Evolutionary conservation across 768 basidiomycete genomes (phyloP).

Genomic region (Tulasnella sp.): DNA sequence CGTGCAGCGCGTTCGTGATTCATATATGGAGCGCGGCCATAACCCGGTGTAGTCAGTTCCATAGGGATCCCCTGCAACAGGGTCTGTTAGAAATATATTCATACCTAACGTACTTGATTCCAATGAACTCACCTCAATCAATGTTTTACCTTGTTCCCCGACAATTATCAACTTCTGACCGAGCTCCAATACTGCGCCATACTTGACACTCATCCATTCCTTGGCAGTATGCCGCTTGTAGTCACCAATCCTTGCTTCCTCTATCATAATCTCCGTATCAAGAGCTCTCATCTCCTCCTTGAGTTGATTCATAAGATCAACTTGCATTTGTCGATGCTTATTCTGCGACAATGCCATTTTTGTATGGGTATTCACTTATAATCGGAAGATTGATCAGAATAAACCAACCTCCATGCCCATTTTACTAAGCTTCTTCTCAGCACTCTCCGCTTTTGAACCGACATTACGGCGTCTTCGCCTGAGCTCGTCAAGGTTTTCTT

Average conservation of each 20-base stretch:
- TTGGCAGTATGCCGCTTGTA: constrained; percentile 63
- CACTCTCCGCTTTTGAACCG: constrained; percentile 58
- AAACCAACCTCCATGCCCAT: constrained; percentile 54
- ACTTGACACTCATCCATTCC: constrained; percentile 69
- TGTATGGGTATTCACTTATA: too few relatives aligned
- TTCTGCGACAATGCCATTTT: too few relatives aligned
- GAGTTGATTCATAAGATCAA: constrained; percentile 53
- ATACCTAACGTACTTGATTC: not conserved
- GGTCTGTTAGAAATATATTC: not conserved
- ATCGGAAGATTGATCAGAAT: not conserved
- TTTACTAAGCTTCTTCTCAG: constrained; percentile 78
- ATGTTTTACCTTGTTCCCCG: constrained; percentile 37
- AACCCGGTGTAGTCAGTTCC: constrained; percentile 66
- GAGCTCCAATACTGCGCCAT: constrained; percentile 72
- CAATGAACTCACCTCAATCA: constrained; percentile 29
- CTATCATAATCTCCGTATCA: constrained; percentile 71
- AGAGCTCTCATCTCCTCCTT: constrained; percentile 63
- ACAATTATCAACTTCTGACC: constrained; percentile 63
- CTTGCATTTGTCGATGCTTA: constrained; percentile 66
- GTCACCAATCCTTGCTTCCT: constrained; percentile 70
- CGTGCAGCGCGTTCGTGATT: constrained; percentile 50
- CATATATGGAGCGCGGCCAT: constrained; percentile 55
- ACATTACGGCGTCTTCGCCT: constrained; percentile 56
- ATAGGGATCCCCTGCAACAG: constrained; percentile 57
- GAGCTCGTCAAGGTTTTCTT: constrained; percentile 70